Conservation (phyloP, 2,329 filamentous ascomycete genomes). For the Huntiella savannae region DNA sequence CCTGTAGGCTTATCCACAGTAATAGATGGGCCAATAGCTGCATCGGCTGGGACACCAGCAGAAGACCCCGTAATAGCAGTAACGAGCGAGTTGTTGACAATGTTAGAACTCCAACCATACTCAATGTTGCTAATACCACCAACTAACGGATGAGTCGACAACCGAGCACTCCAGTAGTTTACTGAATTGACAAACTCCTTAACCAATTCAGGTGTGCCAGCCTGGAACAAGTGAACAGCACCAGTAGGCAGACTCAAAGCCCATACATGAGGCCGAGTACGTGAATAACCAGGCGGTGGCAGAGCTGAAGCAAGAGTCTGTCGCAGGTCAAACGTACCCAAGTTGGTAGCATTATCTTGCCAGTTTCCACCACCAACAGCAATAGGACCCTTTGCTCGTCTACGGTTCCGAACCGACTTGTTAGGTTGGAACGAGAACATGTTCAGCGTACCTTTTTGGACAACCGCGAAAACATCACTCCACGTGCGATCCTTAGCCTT, state of each 20-base stretch:
- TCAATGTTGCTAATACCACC: conserved; percentile 94
- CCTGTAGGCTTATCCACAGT: conserved; percentile 14
- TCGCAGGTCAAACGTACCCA: conserved; percentile 71
- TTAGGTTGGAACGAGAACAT: conserved; percentile 82
- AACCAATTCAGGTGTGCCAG: conserved; percentile 84
- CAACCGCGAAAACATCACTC: conserved; percentile 87
- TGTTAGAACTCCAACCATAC: conserved; percentile 82
- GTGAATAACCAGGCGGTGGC: conserved; percentile 82
- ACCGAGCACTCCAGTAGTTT: conserved; percentile 92
- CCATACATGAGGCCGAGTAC: conserved; percentile 80
- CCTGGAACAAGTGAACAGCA: conserved; percentile 94
- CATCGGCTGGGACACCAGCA: conserved; percentile 12
- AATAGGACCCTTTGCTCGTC: conserved; percentile 32
- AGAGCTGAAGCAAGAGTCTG: conserved; percentile 84
- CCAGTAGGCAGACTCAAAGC: conserved; percentile 80
- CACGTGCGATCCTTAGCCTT: conserved; percentile 87
- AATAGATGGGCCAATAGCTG: conserved; percentile 21
- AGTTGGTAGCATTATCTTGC: conserved; percentile 85
- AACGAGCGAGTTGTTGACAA: conserved; percentile 44
- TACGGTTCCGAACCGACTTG: conserved; percentile 55
- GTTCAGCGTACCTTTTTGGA: conserved; percentile 85
- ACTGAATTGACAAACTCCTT: conserved; percentile 85
- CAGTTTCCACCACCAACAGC: conserved; percentile 91
- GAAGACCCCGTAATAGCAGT: conserved; percentile 26
- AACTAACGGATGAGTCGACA: conserved; percentile 82